Base-by-base conservation (phyloP, 768 basidiomycete species). In the Mycena vitilis region DNA sequence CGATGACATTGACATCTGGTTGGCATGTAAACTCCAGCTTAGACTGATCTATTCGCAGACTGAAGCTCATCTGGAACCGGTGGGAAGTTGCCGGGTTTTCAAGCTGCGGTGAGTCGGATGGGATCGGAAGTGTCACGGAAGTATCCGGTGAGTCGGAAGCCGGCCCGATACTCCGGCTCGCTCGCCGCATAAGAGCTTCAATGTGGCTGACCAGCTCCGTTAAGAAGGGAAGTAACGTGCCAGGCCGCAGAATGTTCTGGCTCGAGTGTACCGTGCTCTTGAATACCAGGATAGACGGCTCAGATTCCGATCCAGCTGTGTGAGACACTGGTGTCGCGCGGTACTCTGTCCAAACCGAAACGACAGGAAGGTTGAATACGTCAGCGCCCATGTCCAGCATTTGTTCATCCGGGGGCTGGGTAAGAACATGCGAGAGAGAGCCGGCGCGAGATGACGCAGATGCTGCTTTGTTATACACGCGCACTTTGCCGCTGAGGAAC, bases 1-100 rank as follows among this genome's bases (percentile, higher is more conserved):
- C 95, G 48, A 92, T 85, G n/a, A 98, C 96, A 70, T 96, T 95
- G 59, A 95, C 94, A 74, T 96, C 95, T 0, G 95, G 95, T 68
- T 91, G 89, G 72, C 97, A 98, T 0, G 93, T 94, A 34, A 99
- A 81, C 66, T 93, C 90, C 57, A 99, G 84, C 62, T 86, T 90
- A 0, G 97, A 98, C 74, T 91, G 87, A 75, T 98, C 95, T 71
- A 99, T 97, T 36, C 94, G 93, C 40, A 99, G 84, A 73, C 94
- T 95, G 80, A 98, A 88, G 68, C 88, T 92, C 72, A 97, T 88
- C 62, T 90, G 89, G 76, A 95, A 80, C 59, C 60, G 81, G 74
- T 47, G 74, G 49, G 54, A 68, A 57, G 40, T 71, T 60, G 45
- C 54, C 8, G n/a, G 15, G 38, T 40, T 16, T 40, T 40, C 40